Base-by-base conservation (phyloP, 352 stramenopile species). In the Phytophthora sp. region DNA sequence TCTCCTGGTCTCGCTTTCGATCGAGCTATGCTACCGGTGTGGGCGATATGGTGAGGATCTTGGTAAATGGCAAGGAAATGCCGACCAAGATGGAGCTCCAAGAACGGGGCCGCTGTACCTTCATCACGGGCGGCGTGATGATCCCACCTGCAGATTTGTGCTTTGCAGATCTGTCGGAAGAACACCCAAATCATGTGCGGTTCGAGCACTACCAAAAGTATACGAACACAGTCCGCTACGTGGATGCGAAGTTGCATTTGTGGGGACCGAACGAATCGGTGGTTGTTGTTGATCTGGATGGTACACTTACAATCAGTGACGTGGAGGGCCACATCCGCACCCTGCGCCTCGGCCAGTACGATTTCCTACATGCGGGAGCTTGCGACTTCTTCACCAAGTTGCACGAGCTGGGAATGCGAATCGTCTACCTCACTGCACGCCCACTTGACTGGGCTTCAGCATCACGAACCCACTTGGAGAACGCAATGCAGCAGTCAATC, bases 301-400 rank as follows among this genome's bases (percentile, higher is more conserved):
- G 86, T 15, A 95, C 86, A 18, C 76, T 95, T 38, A 95, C 86
- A 1, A 90, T 93, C 53, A 95, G 81, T 66, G 86, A 95, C 53
- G 83, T 95, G 12, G 86, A 95, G 62, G 86, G 86, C 42, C 86
- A 95, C 68, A 95, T 95, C 62, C 84, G 86, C 23, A 95, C 86
- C 7, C 70, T 95, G 24, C 82, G 86, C 12, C 76, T 95, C 9
- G 86, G 84, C 0, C 86, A 95, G 69, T 93, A 95, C 61, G 82
- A 95, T 63, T 95, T 88, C 41, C 61, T 95, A 20, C 86, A 95
- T 74, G 72, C 75, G 12, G 86, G 86, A 47, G 76, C 84, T 5
- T 93, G 86, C 39, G 80, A 90, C 39, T 93, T 95, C 47, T 95
- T 92, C 66, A 86, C 66, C 35, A 92, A 91, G 67, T 76, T 95